phyloP scores from a whole-genome alignment of 106 monocot species.

The Hemerocallis citrina region DNA sequence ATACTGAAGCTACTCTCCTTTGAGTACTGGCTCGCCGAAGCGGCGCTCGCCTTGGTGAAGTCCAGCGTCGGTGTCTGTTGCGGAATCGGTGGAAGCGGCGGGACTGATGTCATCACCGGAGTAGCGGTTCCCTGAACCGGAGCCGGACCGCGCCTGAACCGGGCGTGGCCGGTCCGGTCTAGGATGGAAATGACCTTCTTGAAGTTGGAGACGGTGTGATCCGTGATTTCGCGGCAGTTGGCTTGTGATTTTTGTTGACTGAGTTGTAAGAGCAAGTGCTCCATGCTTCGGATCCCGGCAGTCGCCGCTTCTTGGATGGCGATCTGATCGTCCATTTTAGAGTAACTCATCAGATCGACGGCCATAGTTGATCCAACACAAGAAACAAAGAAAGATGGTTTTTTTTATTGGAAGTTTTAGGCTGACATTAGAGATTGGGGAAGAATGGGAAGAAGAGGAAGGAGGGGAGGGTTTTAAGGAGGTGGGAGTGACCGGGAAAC shows the following conservation, averaged over 20 bases:
- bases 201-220: slow-evolving; percentile 80
- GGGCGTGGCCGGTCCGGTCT: slow-evolving; percentile 87
- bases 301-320: slow-evolving; percentile 81
- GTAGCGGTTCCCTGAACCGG: neutral
- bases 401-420: neutral
- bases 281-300: slow-evolving; percentile 66
- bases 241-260: slow-evolving; percentile 19
- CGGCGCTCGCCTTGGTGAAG: slow-evolving; percentile 28
- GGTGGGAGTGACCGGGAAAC: neutral
- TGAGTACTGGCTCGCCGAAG: slow-evolving; percentile 1
- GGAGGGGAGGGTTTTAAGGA: neutral
- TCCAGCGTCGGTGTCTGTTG: slow-evolving; percentile 26
- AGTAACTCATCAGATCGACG: slow-evolving; percentile 39
- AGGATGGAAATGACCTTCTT: slow-evolving; percentile 79
- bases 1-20: slow-evolving; percentile 24
- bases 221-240: slow-evolving; percentile 79
- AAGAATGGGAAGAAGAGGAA: neutral
- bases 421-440: neutral
- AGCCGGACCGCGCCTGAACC: slow-evolving; percentile 65
- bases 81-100: slow-evolving; percentile 2
- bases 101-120: neutral
- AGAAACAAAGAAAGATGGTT: neutral
- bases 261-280: slow-evolving; percentile 62
- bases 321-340: slow-evolving; percentile 44
- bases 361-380: slow-evolving; percentile 22